phyloP scores from a whole-genome alignment of 768 basidiomycete species.

The Galerina sulciceps region DNA sequence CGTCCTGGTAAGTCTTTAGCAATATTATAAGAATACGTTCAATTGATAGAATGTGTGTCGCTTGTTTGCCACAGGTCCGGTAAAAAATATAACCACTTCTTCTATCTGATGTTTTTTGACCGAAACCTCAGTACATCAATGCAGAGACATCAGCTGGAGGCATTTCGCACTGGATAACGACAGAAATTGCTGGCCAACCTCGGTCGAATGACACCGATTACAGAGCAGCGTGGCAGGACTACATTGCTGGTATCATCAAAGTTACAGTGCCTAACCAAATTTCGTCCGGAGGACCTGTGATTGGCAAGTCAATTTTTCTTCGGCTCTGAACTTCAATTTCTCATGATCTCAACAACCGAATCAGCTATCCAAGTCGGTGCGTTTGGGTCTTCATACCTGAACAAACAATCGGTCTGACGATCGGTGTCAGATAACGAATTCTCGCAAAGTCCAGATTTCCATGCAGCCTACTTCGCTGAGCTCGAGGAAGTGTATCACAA shows the following conservation, averaged over 20 bases:
- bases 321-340: not conserved
- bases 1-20: constrained; percentile 59
- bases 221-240: constrained; percentile 70
- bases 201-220: constrained; percentile 79
- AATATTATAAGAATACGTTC: constrained; percentile 19
- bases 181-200: constrained; percentile 64
- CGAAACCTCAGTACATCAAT: constrained; percentile 60
- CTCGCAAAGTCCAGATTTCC: constrained; percentile 48
- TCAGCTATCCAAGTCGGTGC: constrained; percentile 34
- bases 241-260: constrained; percentile 67
- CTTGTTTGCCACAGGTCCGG: too few species aligned
- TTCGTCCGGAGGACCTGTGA: constrained; percentile 74
- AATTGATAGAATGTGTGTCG: not conserved
- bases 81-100: not conserved
- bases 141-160: constrained; percentile 84
- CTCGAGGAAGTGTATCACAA: constrained; percentile 58
- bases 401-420: too few species aligned
- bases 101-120: not conserved
- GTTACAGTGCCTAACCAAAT: constrained; percentile 70
- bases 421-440: constrained; percentile 65
- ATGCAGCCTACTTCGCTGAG: constrained; percentile 62
- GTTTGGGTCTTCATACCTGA: constrained; percentile 31
- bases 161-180: constrained; percentile 69
- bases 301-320: constrained; percentile 46
- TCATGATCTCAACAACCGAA: not conserved